Evolutionary conservation across 495 filamentous ascomycete species (phyloP), one percentile per base, ranked within the genome.

Genomic region (Lichina pygmaea): DNA sequence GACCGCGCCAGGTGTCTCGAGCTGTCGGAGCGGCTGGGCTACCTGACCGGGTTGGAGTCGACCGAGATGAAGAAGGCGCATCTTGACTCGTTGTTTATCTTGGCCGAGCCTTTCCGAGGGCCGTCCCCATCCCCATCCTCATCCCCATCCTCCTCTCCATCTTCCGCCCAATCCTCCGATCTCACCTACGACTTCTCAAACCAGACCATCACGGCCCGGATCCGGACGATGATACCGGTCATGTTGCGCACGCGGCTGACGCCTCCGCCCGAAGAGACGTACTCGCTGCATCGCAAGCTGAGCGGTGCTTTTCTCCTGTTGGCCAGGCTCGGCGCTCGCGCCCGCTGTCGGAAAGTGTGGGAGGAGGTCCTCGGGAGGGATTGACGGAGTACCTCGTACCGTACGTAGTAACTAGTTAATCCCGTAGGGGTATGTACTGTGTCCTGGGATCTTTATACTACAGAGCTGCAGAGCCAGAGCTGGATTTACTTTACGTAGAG

Each of bases 211-310:
- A 97, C 89, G 7, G 86, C 93, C 47, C 66, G 89, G 9, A 85
- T 97, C 31, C 73, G 80, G 48, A 71, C 59, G 11, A 65, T 89
- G 17, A 95, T 97, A 51, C 89, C 86, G 7, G 59, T 89, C 33
- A 97, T 95, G 91, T 64, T 97, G 33, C 68, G 71, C 42, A 89
- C 95, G 64, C 60, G 89, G 17, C 58, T 97, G 36, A 71, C 79
- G 8, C 89, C 91, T 11, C 89, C 91, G 38, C 89, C 89, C 0
- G 91, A 97, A 63, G 89, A 97, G 67, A 97, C 91, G 48, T 97
- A 97, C 54, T 86, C 80, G 58, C 56, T 97, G 57, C 89, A 97
- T 62, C 70, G 89, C 49, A 97, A 97, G 60, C 58, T 97, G 43
- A 95, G 89, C 58, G 89, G 89, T 3, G 89, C 91, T 0, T 97